Conservation (phyloP, 139 green algal genomes). For the Pycnococcus provasolii region DNA sequence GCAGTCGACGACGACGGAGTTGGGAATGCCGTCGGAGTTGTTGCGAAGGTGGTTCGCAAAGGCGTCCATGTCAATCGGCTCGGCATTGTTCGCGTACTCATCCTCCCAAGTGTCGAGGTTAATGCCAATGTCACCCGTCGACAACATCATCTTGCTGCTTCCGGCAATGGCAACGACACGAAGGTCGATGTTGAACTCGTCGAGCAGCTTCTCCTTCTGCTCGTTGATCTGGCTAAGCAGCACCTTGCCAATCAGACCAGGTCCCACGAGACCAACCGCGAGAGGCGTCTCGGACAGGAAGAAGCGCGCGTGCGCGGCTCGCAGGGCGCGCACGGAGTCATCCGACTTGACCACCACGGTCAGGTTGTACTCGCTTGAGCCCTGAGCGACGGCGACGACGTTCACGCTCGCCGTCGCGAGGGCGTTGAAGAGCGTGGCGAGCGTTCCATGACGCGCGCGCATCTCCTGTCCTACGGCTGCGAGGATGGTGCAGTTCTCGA, state of each 20-base stretch:
- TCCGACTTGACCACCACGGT: conserved; percentile 81
- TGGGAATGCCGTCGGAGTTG: conserved; percentile 63
- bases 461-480: conserved; percentile 89
- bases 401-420: conserved; percentile 67
- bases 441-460: conserved; percentile 64
- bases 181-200: conserved; percentile 77
- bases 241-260: conserved; percentile 78
- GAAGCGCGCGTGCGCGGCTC: conserved; percentile 85
- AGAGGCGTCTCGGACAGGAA: conserved; percentile 82
- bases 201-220: conserved; percentile 52
- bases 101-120: conserved; percentile 68
- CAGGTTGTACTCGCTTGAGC: conserved; percentile 96
- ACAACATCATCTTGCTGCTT: conserved; percentile 64
- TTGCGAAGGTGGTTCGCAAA: conserved; percentile 56
- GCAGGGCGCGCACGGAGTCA: conserved; percentile 41
- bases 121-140: conserved; percentile 39
- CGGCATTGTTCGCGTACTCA: conserved; percentile 34
- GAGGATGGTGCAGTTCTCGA: conserved; percentile 72
- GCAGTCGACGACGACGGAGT: conserved; percentile 87
- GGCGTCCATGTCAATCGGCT: conserved; percentile 36
- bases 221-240: conserved; percentile 77
- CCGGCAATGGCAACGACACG: conserved; percentile 68
- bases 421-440: conserved; percentile 82
- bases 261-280: conserved; percentile 76
- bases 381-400: conserved; percentile 56